Evolutionary conservation across 768 basidiomycete species (phyloP).

Genomic region (Lyophyllum shimeji): DNA sequence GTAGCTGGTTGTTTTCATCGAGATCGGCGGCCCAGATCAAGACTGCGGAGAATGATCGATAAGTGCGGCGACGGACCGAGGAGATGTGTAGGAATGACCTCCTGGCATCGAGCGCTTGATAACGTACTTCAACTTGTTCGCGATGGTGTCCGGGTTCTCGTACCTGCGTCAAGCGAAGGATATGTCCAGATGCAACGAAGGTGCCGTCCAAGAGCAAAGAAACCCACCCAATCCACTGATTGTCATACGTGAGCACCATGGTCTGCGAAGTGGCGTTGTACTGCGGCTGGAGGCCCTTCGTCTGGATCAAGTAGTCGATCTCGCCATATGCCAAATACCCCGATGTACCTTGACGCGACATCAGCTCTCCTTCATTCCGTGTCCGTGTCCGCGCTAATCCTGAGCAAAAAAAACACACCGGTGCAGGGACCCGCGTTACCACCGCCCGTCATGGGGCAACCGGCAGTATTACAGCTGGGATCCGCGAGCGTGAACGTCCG

Average conservation of each 20-base stretch:
- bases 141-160: not conserved
- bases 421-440: conserved; percentile 7
- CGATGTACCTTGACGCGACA: not conserved
- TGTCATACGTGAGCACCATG: too few relatives aligned
- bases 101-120: not conserved
- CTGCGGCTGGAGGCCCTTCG: not conserved
- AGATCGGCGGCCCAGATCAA: not conserved
- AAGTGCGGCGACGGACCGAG: too few relatives aligned
- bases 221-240: too few relatives aligned
- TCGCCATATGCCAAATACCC: not conserved
- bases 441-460: conserved; percentile 13
- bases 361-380: too few relatives aligned
- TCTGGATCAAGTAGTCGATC: not conserved
- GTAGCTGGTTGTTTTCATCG: not conserved
- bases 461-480: conserved; percentile 5
- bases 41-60: too few relatives aligned
- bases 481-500: conserved; percentile 15
- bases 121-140: not conserved
- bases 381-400: too few relatives aligned
- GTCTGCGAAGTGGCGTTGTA: not conserved
- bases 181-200: too few relatives aligned
- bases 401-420: too few relatives aligned
- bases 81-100: too few relatives aligned
- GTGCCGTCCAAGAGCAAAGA: too few relatives aligned
- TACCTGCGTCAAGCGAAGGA: not conserved